phyloP scores from a whole-genome alignment of 2,329 filamentous ascomycete genomes.

The Thelonectria blattea region DNA sequence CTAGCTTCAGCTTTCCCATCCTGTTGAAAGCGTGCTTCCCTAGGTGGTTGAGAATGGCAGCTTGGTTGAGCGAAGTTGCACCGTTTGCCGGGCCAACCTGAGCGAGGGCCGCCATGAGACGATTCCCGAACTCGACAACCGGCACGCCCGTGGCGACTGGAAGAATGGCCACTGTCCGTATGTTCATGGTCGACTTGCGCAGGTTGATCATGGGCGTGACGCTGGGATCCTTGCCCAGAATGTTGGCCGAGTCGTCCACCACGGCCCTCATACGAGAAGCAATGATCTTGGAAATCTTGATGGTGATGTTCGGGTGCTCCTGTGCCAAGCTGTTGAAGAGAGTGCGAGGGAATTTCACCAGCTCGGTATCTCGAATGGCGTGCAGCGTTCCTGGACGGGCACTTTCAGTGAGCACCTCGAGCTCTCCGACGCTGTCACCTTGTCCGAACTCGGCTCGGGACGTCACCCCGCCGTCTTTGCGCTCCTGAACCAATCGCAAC shows the following conservation, averaged over 20 bases:
- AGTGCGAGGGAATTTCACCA: slow-evolving; percentile 94
- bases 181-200: slow-evolving; percentile 85
- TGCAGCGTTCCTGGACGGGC: slow-evolving; percentile 89
- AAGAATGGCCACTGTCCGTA: slow-evolving; percentile 89
- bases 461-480: slow-evolving; percentile 79
- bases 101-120: slow-evolving; percentile 82
- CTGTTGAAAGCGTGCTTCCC: slow-evolving; percentile 95
- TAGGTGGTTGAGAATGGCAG: slow-evolving; percentile 91
- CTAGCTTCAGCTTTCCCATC: slow-evolving; percentile 95
- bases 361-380: slow-evolving; percentile 93
- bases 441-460: slow-evolving; percentile 94
- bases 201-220: slow-evolving; percentile 59
- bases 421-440: slow-evolving; percentile 94
- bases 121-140: slow-evolving; percentile 92
- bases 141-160: slow-evolving; percentile 91
- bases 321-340: slow-evolving; percentile 97
- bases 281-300: slow-evolving; percentile 99
- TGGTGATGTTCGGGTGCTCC: slow-evolving; percentile 97
- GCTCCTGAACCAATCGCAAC: slow-evolving; percentile 82
- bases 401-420: slow-evolving; percentile 96
- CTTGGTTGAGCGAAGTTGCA: slow-evolving; percentile 90
- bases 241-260: slow-evolving; percentile 78
- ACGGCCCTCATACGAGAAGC: slow-evolving; percentile 91
- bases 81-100: slow-evolving; percentile 91
- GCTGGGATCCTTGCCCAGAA: slow-evolving; percentile 68